Conservation (phyloP, 2,329 filamentous ascomycete species). For the Colletotrichum tofieldiae region DNA sequence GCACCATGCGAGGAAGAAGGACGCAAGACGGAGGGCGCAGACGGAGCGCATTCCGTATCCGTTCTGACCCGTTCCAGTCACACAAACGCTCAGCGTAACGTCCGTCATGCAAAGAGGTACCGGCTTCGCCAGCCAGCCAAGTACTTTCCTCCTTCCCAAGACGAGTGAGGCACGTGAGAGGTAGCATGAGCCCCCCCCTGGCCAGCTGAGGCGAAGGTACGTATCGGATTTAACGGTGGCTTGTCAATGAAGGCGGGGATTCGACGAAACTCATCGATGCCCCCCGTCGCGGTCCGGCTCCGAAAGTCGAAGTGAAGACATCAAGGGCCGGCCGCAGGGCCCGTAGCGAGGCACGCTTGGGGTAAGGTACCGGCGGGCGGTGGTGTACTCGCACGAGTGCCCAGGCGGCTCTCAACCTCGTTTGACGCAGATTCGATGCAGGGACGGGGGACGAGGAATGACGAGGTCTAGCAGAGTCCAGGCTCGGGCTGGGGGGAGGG, state of each 20-base stretch:
- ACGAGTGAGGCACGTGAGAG: neutral
- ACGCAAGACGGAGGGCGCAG: conserved; percentile 1
- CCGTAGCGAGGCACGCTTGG: conserved; percentile 10
- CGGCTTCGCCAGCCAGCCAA: neutral
- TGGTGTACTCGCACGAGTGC: neutral
- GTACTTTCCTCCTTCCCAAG: neutral
- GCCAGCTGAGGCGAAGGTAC: neutral
- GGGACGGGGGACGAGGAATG: conserved; percentile 24
- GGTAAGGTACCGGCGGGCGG: neutral
- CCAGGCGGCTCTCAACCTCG: conserved; percentile 12
- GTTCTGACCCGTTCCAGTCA: conserved; percentile 27
- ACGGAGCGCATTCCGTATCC: conserved; percentile 39
- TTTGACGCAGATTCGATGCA: conserved; percentile 36
- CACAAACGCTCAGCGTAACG: neutral
- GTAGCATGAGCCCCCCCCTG: neutral
- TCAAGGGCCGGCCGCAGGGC: conserved; percentile 6
- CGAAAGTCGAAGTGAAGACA: conserved; percentile 11
- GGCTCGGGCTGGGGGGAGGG: neutral
- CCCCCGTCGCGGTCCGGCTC: conserved; percentile 6
- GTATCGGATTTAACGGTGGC: neutral
- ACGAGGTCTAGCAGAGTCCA: conserved; percentile 13
- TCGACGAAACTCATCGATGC: conserved; percentile 1
- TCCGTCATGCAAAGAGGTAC: neutral
- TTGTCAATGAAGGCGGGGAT: neutral
- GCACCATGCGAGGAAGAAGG: neutral